phyloP scores from a whole-genome alignment of 805 yeast species.

The Metschnikowia lunata region DNA sequence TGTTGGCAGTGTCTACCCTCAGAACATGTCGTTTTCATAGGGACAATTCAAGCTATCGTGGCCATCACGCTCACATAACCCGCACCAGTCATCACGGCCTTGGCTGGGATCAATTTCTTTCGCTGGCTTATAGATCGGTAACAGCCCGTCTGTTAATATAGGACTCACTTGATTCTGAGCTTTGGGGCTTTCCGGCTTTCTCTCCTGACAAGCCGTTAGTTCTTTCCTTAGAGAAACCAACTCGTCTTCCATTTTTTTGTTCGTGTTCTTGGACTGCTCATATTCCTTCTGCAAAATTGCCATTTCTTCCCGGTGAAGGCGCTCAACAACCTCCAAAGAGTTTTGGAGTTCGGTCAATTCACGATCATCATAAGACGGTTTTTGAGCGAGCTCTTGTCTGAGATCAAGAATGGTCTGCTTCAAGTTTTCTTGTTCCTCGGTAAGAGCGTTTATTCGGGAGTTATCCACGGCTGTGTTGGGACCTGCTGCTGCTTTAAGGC shows the following conservation, averaged over 20 bases:
- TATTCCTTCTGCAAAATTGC: slow-evolving; percentile 23
- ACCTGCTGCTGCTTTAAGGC: too few species aligned
- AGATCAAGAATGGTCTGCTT: slow-evolving; percentile 22
- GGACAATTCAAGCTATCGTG: slow-evolving; percentile 89
- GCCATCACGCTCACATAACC: slow-evolving; percentile 85
- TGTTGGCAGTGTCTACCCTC: background rate
- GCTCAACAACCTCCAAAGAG: slow-evolving; percentile 40
- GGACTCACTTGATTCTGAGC: background rate
- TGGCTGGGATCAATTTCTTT: slow-evolving; percentile 57
- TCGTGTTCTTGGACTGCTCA: slow-evolving; percentile 20
- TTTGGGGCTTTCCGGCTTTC: too few species aligned
- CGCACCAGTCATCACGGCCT: slow-evolving; percentile 85
- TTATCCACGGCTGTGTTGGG: too few species aligned
- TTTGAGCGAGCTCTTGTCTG: slow-evolving; percentile 27
- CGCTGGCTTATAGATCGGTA: slow-evolving; percentile 50
- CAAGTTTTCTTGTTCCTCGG: background rate
- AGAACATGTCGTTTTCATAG: slow-evolving; percentile 60
- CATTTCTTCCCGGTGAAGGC: slow-evolving; percentile 34
- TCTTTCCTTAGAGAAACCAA: slow-evolving; percentile 1
- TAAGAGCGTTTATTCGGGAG: background rate
- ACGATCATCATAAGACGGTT: slow-evolving; percentile 35
- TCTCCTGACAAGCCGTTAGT: background rate
- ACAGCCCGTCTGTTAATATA: slow-evolving; percentile 7
- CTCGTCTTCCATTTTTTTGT: slow-evolving; percentile 1
- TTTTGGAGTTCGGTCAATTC: slow-evolving; percentile 42